Evolutionary conservation across 129 eudicot species (phyloP).

Genomic region (Heracleum sosnowskyi): DNA sequence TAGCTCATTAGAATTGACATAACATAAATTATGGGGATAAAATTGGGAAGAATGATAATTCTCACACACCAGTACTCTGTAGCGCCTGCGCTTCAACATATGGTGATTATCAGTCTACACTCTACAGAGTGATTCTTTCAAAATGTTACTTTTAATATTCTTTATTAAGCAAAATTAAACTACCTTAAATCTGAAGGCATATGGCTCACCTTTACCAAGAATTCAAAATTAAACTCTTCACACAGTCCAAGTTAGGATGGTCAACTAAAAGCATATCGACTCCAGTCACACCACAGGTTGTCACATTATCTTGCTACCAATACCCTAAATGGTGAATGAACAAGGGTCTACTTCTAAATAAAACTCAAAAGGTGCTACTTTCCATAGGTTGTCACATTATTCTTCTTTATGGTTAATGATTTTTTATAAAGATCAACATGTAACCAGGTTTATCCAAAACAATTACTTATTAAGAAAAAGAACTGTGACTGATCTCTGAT

Average conservation of each 20-base stretch:
- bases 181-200: not conserved
- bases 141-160: not conserved
- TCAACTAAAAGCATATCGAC: not conserved
- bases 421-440: not conserved
- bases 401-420: not conserved
- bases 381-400: no score
- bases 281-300: not conserved
- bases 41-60: not conserved
- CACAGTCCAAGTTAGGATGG: not conserved
- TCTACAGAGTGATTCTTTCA: not conserved
- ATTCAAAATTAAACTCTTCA: not conserved
- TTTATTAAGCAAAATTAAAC: not conserved
- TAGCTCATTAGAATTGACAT: constrained; percentile 29
- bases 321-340: not conserved
- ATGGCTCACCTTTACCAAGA: not conserved
- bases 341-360: not conserved
- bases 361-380: not conserved
- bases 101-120: not conserved
- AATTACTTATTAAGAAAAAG: not conserved
- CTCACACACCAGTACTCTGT: not conserved
- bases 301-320: not conserved
- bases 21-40: not conserved
- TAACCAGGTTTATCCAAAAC: not conserved
- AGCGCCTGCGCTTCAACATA: not conserved
- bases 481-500: not conserved